These are phyloP conservation scores for Colletotrichum lupini DNA, from an alignment of 2,329 filamentous ascomycete species.

Conservation along the genomic window DNA sequence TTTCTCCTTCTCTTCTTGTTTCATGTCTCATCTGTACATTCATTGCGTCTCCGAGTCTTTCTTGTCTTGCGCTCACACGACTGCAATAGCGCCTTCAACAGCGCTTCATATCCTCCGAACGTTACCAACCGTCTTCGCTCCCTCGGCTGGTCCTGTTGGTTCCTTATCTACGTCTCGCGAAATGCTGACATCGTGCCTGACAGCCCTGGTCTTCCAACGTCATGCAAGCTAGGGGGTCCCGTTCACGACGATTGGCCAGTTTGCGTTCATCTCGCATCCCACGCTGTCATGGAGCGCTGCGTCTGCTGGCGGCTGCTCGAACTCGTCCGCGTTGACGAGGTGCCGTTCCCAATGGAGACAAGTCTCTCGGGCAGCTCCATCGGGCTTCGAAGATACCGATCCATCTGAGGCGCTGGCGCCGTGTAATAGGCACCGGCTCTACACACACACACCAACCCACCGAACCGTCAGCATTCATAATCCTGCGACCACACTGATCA, in stretches of 20 bases:
- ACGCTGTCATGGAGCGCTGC: neutral
- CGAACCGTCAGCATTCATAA: neutral
- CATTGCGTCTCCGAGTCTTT: neutral
- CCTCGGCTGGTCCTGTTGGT: neutral
- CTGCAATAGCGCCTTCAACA: neutral
- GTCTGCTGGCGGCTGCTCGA: conserved; percentile 7
- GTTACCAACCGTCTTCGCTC: neutral
- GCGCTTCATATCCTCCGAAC: neutral
- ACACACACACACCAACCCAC: neutral
- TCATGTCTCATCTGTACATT: neutral
- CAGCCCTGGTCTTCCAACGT: neutral
- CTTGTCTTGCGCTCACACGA: neutral
- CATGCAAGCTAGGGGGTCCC: neutral
- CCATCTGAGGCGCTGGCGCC: conserved; percentile 1
- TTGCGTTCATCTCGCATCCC: conserved; percentile 14
- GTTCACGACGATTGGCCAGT: conserved; percentile 17
- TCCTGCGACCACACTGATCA: neutral
- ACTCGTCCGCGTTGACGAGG: neutral
- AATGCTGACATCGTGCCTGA: neutral
- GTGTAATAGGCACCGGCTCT: neutral
- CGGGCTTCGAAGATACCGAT: neutral
- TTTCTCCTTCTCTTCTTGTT: neutral
- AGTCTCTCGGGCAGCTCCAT: conserved; percentile 20
- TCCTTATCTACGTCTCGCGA: neutral
- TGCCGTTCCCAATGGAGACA: neutral